A percentile compares a stretch with the other conserved stretches of the same genome.
These are phyloP conservation scores for Candida labiduridarum DNA, from an alignment of 1,139 yeast species.

Conservation along the genomic window DNA sequence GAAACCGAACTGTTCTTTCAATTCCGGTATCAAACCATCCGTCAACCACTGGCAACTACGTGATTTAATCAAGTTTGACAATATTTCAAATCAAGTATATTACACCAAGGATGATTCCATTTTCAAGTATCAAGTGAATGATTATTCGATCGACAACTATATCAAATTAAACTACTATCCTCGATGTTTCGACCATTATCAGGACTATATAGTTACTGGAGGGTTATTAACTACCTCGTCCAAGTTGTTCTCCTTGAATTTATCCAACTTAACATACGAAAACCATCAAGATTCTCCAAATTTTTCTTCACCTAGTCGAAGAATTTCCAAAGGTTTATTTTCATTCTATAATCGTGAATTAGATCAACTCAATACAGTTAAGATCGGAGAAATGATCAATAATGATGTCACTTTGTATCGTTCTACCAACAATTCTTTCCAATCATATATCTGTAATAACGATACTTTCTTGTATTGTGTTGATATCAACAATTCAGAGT, in stretches of 20 bases:
- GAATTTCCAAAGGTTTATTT: slow-evolving; percentile 56
- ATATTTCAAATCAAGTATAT: slow-evolving; percentile 29
- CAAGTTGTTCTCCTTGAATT: slow-evolving; percentile 28
- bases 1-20: slow-evolving; percentile 40
- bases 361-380: slow-evolving; percentile 49
- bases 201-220: slow-evolving; percentile 65
- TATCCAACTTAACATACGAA: slow-evolving; percentile 24
- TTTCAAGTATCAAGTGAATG: slow-evolving; percentile 21
- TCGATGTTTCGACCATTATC: slow-evolving; percentile 63
- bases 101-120: slow-evolving; percentile 38
- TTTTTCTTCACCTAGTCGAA: slow-evolving; percentile 21
- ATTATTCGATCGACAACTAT: slow-evolving; percentile 27
- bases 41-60: slow-evolving; percentile 87
- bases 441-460: slow-evolving; percentile 77
- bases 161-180: slow-evolving; percentile 59
- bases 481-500: slow-evolving; percentile 54
- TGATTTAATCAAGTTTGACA: slow-evolving; percentile 61
- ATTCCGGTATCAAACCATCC: slow-evolving; percentile 31
- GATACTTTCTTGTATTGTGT: slow-evolving; percentile 72
- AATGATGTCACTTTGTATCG: slow-evolving; percentile 71
- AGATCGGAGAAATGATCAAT: slow-evolving; percentile 79
- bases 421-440: slow-evolving; percentile 40
- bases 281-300: slow-evolving; percentile 8
- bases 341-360: slow-evolving; percentile 56
- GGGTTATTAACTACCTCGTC: slow-evolving; percentile 53